Conservation (phyloP, 768 basidiomycete species). For the Tylopilus sp. region DNA sequence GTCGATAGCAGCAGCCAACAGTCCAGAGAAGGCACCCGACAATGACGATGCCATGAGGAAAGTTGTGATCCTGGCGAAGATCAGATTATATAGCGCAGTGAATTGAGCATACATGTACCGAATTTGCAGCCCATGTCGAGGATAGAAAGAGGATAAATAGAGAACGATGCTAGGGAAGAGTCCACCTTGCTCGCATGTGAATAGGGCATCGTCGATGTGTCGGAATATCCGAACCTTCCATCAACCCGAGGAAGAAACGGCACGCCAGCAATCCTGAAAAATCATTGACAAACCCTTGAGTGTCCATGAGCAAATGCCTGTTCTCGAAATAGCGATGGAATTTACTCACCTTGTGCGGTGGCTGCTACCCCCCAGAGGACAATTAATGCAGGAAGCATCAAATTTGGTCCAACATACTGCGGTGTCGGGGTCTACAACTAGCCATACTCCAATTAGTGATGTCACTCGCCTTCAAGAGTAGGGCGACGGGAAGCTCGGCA, state of each 20-base stretch:
- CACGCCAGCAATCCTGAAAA: conserved; percentile 51
- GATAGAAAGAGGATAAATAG: no score
- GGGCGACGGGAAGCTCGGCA: conserved; percentile 51
- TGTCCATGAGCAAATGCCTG: background rate
- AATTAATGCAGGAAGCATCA: background rate
- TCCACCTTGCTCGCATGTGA: no score
- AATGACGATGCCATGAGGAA: conserved; percentile 46
- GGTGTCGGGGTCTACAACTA: background rate
- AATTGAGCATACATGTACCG: no score
- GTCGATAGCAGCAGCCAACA: conserved; percentile 23
- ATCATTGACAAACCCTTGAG: conserved; percentile 42
- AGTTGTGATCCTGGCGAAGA: conserved; percentile 29
- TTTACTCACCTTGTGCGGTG: background rate
- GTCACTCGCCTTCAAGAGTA: conserved; percentile 46
- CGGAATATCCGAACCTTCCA: conserved; percentile 45
- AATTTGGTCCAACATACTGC: background rate
- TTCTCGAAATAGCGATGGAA: background rate
- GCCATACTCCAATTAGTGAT: background rate
- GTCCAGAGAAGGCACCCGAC: conserved; percentile 59
- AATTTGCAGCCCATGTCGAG: no score
- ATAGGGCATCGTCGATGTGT: no score
- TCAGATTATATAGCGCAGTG: conserved; percentile 3
- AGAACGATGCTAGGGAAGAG: no score
- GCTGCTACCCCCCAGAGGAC: background rate
- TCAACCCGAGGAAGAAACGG: conserved; percentile 31